These are phyloP conservation scores for Rhizopogon vinicolor DNA, from an alignment of 768 basidiomycete genomes.

Conservation along the genomic window DNA sequence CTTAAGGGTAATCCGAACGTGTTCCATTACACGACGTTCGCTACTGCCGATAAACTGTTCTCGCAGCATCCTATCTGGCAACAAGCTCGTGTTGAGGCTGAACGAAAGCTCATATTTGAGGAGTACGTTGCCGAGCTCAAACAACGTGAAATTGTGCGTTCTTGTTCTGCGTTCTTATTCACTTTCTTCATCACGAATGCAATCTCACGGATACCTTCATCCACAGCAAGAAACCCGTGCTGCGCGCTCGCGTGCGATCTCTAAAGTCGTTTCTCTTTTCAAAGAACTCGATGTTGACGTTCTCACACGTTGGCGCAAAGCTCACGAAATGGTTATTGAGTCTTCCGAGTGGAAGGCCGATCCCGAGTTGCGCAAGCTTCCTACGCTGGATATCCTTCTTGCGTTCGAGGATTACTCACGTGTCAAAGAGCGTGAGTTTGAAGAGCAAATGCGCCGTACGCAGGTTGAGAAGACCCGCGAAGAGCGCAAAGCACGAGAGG, in stretches of 20 bases:
- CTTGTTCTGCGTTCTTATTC: slow-evolving; percentile 33
- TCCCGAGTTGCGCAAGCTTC: slow-evolving; percentile 72
- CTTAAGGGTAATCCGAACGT: slow-evolving; percentile 84
- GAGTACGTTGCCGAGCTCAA: slow-evolving; percentile 87
- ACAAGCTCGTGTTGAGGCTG: slow-evolving; percentile 78
- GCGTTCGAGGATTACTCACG: slow-evolving; percentile 94
- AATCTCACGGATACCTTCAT: slow-evolving; percentile 2
- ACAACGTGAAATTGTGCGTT: slow-evolving; percentile 81
- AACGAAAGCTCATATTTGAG: slow-evolving; percentile 84
- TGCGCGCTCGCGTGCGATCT: slow-evolving; percentile 71
- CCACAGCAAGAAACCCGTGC: slow-evolving; percentile 75
- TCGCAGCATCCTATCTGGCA: slow-evolving; percentile 89
- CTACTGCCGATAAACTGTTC: slow-evolving; percentile 84
- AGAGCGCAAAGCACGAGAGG: slow-evolving; percentile 89
- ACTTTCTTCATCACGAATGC: slow-evolving; percentile 1
- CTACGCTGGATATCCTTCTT: slow-evolving; percentile 86
- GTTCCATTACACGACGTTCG: slow-evolving; percentile 88
- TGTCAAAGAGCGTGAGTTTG: slow-evolving; percentile 86
- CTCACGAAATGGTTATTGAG: slow-evolving; percentile 69
- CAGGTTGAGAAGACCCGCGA: slow-evolving; percentile 81
- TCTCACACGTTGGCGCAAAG: slow-evolving; percentile 88
- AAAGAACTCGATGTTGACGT: slow-evolving; percentile 88
- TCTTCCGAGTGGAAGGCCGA: slow-evolving; percentile 80
- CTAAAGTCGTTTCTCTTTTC: slow-evolving; percentile 81
- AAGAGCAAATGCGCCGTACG: slow-evolving; percentile 74